A percentile compares a stretch with the other conserved stretches of the same genome.
These are phyloP conservation scores for Sporothrix luriei DNA, from an alignment of 2,329 filamentous ascomycete genomes.

Conservation along the genomic window DNA sequence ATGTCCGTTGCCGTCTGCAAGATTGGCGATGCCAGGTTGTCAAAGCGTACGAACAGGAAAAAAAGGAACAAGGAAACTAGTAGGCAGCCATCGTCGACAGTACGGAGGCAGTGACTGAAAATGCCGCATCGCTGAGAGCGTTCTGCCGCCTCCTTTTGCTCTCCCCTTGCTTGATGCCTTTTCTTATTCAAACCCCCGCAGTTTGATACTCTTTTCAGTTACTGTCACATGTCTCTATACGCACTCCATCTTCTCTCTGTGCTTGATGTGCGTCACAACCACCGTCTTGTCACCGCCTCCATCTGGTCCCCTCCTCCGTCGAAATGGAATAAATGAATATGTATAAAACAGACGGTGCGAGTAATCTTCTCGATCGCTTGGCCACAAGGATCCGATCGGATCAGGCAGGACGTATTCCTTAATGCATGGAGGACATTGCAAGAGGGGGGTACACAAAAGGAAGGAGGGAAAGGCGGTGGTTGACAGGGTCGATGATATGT, in stretches of 20 bases:
- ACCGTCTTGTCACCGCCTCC: neutral
- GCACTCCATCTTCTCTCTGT: neutral
- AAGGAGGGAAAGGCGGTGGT: neutral
- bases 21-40: conserved; percentile 45
- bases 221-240: neutral
- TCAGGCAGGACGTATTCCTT: neutral
- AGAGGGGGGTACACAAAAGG: neutral
- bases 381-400: neutral
- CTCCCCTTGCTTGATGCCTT: neutral
- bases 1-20: conserved; percentile 40
- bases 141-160: neutral
- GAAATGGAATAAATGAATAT: neutral
- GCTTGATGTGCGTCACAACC: no score
- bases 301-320: neutral
- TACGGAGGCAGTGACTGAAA: no score
- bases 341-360: neutral
- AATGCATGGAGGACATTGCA: neutral
- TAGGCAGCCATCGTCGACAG: no score
- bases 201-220: neutral
- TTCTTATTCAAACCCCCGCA: neutral
- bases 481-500: neutral
- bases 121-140: conserved; percentile 4
- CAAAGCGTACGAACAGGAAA: conserved; percentile 30
- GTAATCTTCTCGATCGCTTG: neutral
- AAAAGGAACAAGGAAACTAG: neutral